A percentile compares a stretch with the other conserved stretches of the same genome.
Conservation (phyloP, 2,329 filamentous ascomycete species). For the Pseudogymnoascus pannorum region DNA sequence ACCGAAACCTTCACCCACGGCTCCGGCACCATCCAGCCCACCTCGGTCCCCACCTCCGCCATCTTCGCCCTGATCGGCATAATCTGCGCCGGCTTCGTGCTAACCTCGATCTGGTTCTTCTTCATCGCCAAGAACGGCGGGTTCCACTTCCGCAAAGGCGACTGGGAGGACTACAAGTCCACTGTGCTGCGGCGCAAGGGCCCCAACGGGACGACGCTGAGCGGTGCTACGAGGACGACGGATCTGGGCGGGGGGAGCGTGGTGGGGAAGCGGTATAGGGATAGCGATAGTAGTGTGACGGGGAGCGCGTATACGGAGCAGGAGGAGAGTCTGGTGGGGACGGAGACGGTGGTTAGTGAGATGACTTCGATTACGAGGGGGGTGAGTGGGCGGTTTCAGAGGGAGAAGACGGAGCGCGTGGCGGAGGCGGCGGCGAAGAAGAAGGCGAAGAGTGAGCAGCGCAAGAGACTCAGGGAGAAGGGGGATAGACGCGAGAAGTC, state of each 20-base stretch:
- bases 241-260: constrained; percentile 79
- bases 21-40: constrained; percentile 44
- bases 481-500: neutral
- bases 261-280: constrained; percentile 41
- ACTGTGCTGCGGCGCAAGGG: constrained; percentile 85
- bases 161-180: constrained; percentile 98
- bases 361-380: constrained; percentile 25
- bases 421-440: constrained; percentile 6
- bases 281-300: neutral
- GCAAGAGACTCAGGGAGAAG: constrained; percentile 13
- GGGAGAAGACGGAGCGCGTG: constrained; percentile 21
- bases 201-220: constrained; percentile 79
- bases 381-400: neutral
- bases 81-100: constrained; percentile 68
- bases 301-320: constrained; percentile 20
- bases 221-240: constrained; percentile 74
- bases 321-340: constrained; percentile 34
- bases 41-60: constrained; percentile 50
- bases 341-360: constrained; percentile 7
- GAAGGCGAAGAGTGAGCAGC: constrained; percentile 32
- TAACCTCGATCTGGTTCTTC: constrained; percentile 89
- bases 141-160: constrained; percentile 73
- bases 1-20: constrained; percentile 32
- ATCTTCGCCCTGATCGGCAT: constrained; percentile 83
- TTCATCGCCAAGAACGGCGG: constrained; percentile 97